Evolutionary conservation across 805 yeast genomes (phyloP), one percentile per base, ranked within the genome.

Genomic region (Candida maesae): DNA sequence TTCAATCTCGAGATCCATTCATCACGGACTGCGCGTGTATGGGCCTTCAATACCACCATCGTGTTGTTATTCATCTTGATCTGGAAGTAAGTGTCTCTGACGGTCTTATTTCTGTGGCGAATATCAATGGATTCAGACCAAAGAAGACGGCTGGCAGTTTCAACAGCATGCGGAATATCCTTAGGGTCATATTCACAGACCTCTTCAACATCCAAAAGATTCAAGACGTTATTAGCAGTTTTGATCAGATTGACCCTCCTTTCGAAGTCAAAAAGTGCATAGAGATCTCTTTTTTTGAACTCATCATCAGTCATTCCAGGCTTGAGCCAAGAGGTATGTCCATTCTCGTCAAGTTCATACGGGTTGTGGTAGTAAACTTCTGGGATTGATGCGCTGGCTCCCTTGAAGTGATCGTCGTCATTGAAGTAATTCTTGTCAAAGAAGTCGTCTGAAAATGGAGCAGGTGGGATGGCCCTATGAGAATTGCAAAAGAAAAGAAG

Each of bases 321-420:
- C 4, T 63, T 64, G 9, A 87, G 59, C 96, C 96, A 88, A 2
- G 55, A 52, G 3, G 89, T 68, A 46, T 82, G 83, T 1, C 68
- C 70, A 24, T 66, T 50, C 2, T 58, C 63, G 45, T 77, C 75
- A 5, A 79, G 35, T 3, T 71, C 71, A 55, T 64, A 89, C 0
- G 88, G 82, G 14, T 76, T 68, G 32, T 76, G 70, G 26, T 67
- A 66, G 49, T 68, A 76, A 1, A 68, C 47, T 2, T 46, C 46
- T 0, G 78, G 74, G 15, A 73, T 39, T 2, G 42, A 31, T 0
- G 41, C 20, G 2, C 60, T 24, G 0, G 54, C 37, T 14, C 49
- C 52, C 1, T 51, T 49, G 17, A 61, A 47, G 5, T 49, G 39
- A 1, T 58, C 50, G 2, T 51, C 34, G 35, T 65, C 58, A 17